Evolutionary conservation across 2,329 filamentous ascomycete species (phyloP).

Genomic region (Aspergillus fumigatus): DNA sequence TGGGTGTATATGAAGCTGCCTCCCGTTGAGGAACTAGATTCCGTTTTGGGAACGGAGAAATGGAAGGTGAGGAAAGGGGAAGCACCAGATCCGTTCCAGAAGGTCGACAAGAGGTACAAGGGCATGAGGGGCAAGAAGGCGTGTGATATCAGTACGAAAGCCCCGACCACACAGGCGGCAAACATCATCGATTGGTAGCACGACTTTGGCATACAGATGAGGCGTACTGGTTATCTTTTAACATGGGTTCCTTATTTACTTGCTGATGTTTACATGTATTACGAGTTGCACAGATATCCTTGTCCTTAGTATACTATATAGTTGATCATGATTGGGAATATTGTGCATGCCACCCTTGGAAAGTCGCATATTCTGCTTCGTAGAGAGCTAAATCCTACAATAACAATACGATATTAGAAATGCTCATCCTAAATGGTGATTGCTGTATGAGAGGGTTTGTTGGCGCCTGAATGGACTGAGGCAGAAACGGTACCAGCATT

Average conservation of each 20-base stretch:
- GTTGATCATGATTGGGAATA: not conserved
- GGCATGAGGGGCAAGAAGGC: constrained; percentile 52
- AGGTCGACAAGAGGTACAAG: constrained; percentile 54
- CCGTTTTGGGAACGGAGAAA: constrained; percentile 68
- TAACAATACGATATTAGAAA: not conserved
- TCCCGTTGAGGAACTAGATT: constrained; percentile 74
- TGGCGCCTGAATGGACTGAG: not conserved
- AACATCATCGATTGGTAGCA: constrained; percentile 34
- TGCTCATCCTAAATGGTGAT: too few relatives aligned
- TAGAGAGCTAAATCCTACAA: too few relatives aligned
- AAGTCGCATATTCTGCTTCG: too few relatives aligned
- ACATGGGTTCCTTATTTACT: not conserved
- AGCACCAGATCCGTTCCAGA: constrained; percentile 51
- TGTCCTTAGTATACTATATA: not conserved
- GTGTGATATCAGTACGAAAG: constrained; percentile 16
- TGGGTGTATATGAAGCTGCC: constrained; percentile 77
- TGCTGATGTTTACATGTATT: not conserved
- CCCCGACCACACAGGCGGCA: constrained; percentile 13
- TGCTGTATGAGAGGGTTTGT: too few relatives aligned
- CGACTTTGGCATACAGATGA: not conserved
- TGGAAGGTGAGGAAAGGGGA: constrained; percentile 77
- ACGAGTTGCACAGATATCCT: not conserved
- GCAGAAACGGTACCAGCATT: not conserved
- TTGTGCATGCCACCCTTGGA: not conserved
- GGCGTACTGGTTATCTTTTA: constrained; percentile 2